Percentiles rank a stretch among this genome's conserved stretches.
Evolutionary conservation across 2,329 filamentous ascomycete genomes (phyloP).

Genomic region (Pleurostoma richardsiae): DNA sequence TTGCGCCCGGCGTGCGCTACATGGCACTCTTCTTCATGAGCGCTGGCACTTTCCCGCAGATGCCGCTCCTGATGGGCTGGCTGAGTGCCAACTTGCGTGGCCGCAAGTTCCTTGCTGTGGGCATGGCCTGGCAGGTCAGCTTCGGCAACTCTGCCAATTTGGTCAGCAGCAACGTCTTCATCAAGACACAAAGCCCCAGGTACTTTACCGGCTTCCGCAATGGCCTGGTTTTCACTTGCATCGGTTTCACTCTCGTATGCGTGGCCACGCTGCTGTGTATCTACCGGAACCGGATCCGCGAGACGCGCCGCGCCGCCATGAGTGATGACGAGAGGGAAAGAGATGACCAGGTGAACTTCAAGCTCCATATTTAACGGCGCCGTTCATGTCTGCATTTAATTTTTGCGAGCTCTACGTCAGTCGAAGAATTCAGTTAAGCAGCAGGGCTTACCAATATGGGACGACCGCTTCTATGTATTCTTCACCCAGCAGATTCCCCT

Average conservation of each 20-base stretch:
- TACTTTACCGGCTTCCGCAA: conserved; percentile 31
- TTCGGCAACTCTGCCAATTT: conserved; percentile 40
- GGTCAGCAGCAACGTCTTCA: conserved; percentile 33
- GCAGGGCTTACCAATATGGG: too few species aligned
- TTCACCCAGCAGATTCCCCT: too few species aligned
- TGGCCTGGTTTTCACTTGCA: conserved; percentile 20
- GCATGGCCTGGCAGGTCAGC: conserved; percentile 32
- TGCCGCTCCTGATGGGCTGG: conserved; percentile 17
- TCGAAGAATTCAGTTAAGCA: too few species aligned
- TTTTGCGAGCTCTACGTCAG: too few species aligned
- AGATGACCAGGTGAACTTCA: conserved; percentile 2
- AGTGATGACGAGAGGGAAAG: conserved; percentile 1
- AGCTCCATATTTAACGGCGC: neutral
- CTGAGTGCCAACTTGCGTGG: conserved; percentile 3
- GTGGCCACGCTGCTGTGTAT: neutral
- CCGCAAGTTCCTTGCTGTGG: conserved; percentile 23
- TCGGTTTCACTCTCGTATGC: conserved; percentile 1
- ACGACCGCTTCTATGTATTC: too few species aligned
- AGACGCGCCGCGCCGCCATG: neutral
- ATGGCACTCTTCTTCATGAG: conserved; percentile 20
- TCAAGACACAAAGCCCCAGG: conserved; percentile 26
- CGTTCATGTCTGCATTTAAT: too few species aligned
- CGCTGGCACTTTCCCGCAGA: conserved; percentile 20
- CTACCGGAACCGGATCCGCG: neutral
- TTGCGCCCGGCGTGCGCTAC: conserved; percentile 15